phyloP scores from a whole-genome alignment of 1,139 yeast species.

The Protomyces gravidus region DNA sequence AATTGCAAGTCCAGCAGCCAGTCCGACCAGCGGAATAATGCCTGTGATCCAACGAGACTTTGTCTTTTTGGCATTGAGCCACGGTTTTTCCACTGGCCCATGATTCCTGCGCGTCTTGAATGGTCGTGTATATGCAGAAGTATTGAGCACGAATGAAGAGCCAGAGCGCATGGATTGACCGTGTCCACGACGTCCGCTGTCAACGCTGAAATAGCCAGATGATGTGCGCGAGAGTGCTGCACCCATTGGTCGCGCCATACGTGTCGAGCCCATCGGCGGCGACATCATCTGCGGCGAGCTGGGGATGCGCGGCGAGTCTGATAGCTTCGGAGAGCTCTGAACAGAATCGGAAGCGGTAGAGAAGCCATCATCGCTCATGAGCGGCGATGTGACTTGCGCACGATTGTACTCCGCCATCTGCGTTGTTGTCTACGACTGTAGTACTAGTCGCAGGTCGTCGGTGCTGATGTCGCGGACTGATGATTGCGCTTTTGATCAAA shows the following conservation, averaged over 20 bases:
- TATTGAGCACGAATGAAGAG: conserved; percentile 20
- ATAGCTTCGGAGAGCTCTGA: background rate
- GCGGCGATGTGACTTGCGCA: background rate
- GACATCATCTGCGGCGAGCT: background rate
- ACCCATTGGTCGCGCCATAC: conserved; percentile 12
- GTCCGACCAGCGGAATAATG: conserved; percentile 27
- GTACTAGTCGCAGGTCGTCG: too few relatives aligned
- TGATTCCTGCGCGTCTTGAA: conserved; percentile 11
- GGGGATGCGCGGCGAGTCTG: background rate
- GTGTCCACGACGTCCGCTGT: conserved; percentile 3
- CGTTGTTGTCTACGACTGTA: too few relatives aligned
- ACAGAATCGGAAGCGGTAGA: background rate
- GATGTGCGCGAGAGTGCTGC: conserved; percentile 9
- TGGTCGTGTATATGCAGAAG: conserved; percentile 24
- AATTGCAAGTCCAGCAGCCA: conserved; percentile 27
- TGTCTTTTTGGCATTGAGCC: conserved; percentile 12
- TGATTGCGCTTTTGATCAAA: too few relatives aligned
- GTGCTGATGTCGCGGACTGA: too few relatives aligned
- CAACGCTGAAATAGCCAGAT: conserved; percentile 2
- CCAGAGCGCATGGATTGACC: conserved; percentile 13
- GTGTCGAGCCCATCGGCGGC: conserved; percentile 8
- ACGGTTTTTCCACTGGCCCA: conserved; percentile 12
- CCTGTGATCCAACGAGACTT: conserved; percentile 1
- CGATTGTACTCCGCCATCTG: background rate
- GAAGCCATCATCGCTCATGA: conserved; percentile 1